phyloP scores from a whole-genome alignment of 768 basidiomycete species.

The Mycena rosella region DNA sequence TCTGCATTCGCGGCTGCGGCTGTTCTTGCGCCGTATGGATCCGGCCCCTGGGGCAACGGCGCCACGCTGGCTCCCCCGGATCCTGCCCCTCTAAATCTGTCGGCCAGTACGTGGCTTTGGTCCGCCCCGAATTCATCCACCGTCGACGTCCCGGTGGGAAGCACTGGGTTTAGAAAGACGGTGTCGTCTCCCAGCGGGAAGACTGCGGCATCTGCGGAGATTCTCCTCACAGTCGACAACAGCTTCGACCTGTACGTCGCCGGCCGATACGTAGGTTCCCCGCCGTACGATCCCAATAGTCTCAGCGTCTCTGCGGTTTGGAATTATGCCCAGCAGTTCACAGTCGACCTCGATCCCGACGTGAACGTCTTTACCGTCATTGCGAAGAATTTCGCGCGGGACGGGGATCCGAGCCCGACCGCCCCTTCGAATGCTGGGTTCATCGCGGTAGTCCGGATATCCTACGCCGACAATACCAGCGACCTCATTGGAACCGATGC shows the following conservation, averaged over 20 bases:
- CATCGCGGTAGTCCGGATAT: constrained; percentile 8
- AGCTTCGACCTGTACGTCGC: constrained; percentile 18
- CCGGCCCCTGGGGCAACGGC: constrained; percentile 19
- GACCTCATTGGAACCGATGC: constrained; percentile 17
- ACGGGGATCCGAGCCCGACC: neutral
- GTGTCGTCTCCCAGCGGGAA: constrained; percentile 11
- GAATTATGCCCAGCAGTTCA: constrained; percentile 18
- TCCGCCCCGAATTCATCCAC: neutral
- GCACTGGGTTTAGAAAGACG: constrained; percentile 20
- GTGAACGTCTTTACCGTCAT: constrained; percentile 16
- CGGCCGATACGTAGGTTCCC: constrained; percentile 6
- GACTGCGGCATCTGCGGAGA: neutral
- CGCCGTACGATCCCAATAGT: neutral
- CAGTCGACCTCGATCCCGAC: neutral
- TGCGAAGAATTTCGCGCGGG: neutral
- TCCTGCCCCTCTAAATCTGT: neutral
- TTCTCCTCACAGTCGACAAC: constrained; percentile 19
- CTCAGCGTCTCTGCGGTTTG: neutral
- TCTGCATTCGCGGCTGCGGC: constrained; percentile 2
- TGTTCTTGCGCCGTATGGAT: constrained; percentile 13
- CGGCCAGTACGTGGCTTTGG: constrained; percentile 22
- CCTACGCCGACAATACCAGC: constrained; percentile 12
- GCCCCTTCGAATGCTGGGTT: constrained; percentile 6
- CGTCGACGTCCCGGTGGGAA: neutral
- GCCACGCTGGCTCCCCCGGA: neutral